A percentile compares a stretch with the other conserved stretches of the same genome.
Evolutionary conservation across 805 yeast genomes (phyloP).

Genomic region (Phaffomyces thermotolerans): DNA sequence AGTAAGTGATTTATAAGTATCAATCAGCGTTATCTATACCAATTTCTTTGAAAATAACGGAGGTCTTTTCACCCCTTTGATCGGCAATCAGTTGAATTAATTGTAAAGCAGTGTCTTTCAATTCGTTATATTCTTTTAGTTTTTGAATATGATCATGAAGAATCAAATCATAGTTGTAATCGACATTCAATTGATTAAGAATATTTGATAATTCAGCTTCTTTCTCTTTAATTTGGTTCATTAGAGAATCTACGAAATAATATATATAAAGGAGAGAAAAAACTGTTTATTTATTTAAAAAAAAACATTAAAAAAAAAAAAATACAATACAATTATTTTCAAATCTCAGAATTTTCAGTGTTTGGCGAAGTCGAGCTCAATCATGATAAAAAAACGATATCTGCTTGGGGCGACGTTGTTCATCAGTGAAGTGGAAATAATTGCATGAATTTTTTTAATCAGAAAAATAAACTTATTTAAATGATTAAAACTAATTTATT

Average conservation of each 20-base stretch:
- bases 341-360: slow-evolving; percentile 26
- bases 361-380: slow-evolving; percentile 25
- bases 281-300: not conserved
- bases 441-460: not conserved
- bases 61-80: slow-evolving; percentile 40
- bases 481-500: no score
- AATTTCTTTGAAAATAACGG: slow-evolving; percentile 48
- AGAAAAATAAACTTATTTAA: not conserved
- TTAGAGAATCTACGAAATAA: not conserved
- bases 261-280: no score
- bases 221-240: slow-evolving; percentile 1
- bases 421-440: slow-evolving; percentile 15
- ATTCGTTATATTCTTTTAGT: slow-evolving; percentile 52
- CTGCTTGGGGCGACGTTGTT: slow-evolving; percentile 28
- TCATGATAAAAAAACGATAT: slow-evolving; percentile 25
- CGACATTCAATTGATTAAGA: not conserved
- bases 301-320: no score
- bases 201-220: slow-evolving; percentile 3
- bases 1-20: not conserved
- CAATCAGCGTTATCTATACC: slow-evolving; percentile 23
- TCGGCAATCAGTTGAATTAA: slow-evolving; percentile 55
- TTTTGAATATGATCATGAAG: slow-evolving; percentile 45
- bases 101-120: slow-evolving; percentile 53
- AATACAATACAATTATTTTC: no score
- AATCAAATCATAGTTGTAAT: slow-evolving; percentile 37